Evolutionary conservation across 129 eudicot genomes (phyloP), one percentile per base, ranked within the genome.

Genomic region (Chrysanthemum seticuspe): DNA sequence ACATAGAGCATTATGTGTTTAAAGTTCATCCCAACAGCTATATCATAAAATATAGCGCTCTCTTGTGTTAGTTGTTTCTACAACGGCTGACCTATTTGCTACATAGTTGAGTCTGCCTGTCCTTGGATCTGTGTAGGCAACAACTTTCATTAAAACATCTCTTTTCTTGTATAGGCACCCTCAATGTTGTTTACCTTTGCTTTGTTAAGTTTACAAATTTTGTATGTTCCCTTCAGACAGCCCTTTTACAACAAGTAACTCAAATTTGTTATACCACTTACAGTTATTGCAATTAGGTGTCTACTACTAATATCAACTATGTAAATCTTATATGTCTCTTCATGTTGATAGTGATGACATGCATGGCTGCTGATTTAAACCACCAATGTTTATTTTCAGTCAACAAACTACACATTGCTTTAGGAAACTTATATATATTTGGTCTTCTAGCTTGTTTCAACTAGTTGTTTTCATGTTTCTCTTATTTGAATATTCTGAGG

Each of bases 231-330:
- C 9, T 36, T 36, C 44, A 36, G 44, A 36, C 1, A 36, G 44
- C 44, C 44, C 44, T 36, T 36, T 6, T 34, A 34, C 44, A 36
- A 36, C 44, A 36, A 36, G 44, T 36, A 36, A 36, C 9, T 36
- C 5, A 5, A 36, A 36, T 5, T 36, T 36, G 44, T 36, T 36
- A 36, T 5, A 6, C 44, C 8, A 6, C 44, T 36, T 36, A 6
- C 44, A 36, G 44, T 5, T 93, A 77, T 82, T 90, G 44, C 44
- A 36, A 0, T 36, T 36, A 36, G 40, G 44, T 36, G 44, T 36
- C 44, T 6, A 36, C 44, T 36, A 36, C 44, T 36, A 36, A 36
- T 36, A 36, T 36, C 44, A 36, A 5, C 44, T 36, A 0, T 36
- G 9, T 36, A 34, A 31, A 4, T 36, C 44, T 36, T 34, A 34